These are phyloP conservation scores for Populus hybrid DNA, from an alignment of 441 rosid species.

Conservation along the genomic window DNA sequence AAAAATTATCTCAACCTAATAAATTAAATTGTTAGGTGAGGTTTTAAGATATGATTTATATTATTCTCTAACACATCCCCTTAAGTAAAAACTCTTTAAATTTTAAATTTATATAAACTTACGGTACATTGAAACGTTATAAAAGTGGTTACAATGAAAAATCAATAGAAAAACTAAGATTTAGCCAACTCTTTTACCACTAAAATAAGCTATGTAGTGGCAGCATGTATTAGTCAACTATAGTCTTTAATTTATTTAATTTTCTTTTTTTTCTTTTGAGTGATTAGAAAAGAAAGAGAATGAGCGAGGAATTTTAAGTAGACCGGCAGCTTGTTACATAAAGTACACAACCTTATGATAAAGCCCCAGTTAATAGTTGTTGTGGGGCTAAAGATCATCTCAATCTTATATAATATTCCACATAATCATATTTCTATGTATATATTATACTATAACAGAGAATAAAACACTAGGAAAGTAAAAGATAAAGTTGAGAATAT, in stretches of 20 bases:
- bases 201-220: neutral
- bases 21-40: no score
- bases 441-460: neutral
- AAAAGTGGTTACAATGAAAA: no score
- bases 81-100: no score
- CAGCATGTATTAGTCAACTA: slow-evolving; percentile 1
- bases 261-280: neutral
- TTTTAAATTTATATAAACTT: no score
- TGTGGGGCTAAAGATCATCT: neutral
- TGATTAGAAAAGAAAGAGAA: neutral
- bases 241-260: neutral
- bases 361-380: slow-evolving; percentile 7
- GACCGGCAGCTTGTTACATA: slow-evolving; percentile 1
- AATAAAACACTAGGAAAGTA: neutral
- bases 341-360: neutral
- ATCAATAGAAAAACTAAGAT: no score
- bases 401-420: neutral
- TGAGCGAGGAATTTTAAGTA: neutral
- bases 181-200: neutral
- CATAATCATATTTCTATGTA: neutral
- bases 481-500: neutral
- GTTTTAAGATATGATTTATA: no score
- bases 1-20: no score
- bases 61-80: no score
- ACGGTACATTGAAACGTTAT: no score